A percentile compares a stretch with the other conserved stretches of the same genome.
These are phyloP conservation scores for Fraxinus pennsylvanica DNA, from an alignment of 257 asterid genomes.

Conservation along the genomic window DNA sequence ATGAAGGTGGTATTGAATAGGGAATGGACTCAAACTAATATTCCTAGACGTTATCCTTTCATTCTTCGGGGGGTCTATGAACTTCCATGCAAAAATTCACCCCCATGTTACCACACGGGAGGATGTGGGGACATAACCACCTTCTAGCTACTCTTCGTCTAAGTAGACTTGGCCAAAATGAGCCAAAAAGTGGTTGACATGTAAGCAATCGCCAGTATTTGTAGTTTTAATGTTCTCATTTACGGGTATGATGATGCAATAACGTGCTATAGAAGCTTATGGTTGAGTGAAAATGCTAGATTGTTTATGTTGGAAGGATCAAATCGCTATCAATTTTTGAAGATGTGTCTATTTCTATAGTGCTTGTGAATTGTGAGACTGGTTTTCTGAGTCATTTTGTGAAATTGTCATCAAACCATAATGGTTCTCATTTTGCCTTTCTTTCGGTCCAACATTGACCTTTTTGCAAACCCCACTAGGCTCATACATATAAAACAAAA, in stretches of 20 bases:
- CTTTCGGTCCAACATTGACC: neutral
- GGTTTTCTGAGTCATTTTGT: neutral
- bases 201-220: neutral
- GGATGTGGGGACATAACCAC: neutral
- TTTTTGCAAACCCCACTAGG: neutral
- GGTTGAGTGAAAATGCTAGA: neutral
- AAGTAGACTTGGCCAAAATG: neutral
- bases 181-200: neutral
- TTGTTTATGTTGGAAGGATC: neutral
- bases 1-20: neutral
- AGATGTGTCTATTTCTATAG: neutral
- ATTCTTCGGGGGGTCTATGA: neutral
- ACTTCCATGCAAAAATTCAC: neutral
- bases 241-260: neutral
- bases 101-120: neutral
- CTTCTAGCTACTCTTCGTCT: neutral
- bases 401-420: neutral
- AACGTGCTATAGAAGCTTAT: neutral
- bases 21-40: neutral
- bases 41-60: neutral
- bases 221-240: neutral
- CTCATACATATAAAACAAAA: neutral
- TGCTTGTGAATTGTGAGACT: neutral
- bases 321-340: too few relatives aligned
- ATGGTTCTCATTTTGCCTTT: neutral